Evolutionary conservation across 78 protist species (phyloP).

Genomic region (Dictyostelium intermedium): DNA sequence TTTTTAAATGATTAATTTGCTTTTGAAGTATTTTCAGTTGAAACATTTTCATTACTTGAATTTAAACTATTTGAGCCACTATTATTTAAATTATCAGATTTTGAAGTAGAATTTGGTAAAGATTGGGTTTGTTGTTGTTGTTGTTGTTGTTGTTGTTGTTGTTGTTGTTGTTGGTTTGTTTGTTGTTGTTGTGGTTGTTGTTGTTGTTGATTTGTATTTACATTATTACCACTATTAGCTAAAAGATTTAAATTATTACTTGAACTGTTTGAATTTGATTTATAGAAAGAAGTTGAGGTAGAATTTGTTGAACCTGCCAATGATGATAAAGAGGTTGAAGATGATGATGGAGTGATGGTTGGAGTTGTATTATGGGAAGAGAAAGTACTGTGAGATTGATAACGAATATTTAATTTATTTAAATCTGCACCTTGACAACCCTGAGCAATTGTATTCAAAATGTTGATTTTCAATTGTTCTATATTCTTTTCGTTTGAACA

Average conservation of each 20-base stretch:
- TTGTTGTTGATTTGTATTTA: not conserved
- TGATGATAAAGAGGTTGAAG: not conserved
- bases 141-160: too few relatives aligned
- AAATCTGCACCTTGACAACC: not conserved
- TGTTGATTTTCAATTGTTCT: constrained; percentile 26
- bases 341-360: not conserved
- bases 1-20: not conserved
- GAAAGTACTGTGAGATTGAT: constrained; percentile 15
- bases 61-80: not conserved
- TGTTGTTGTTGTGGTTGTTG: not conserved
- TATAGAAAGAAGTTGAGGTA: not conserved
- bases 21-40: not conserved
- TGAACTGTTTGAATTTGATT: not conserved
- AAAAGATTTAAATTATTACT: not conserved
- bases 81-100: not conserved
- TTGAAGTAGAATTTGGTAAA: constrained; percentile 1
- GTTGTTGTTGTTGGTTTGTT: not conserved
- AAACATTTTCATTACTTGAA: not conserved
- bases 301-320: not conserved
- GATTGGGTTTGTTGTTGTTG: not conserved
- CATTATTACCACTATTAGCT: not conserved
- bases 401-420: constrained; percentile 12
- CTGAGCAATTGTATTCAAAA: not conserved
- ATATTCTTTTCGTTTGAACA: not conserved
- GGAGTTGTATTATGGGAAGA: not conserved